Evolutionary conservation across 2,329 filamentous ascomycete genomes (phyloP), one percentile per base, ranked within the genome.

Genomic region (Aspergillus terreus): DNA sequence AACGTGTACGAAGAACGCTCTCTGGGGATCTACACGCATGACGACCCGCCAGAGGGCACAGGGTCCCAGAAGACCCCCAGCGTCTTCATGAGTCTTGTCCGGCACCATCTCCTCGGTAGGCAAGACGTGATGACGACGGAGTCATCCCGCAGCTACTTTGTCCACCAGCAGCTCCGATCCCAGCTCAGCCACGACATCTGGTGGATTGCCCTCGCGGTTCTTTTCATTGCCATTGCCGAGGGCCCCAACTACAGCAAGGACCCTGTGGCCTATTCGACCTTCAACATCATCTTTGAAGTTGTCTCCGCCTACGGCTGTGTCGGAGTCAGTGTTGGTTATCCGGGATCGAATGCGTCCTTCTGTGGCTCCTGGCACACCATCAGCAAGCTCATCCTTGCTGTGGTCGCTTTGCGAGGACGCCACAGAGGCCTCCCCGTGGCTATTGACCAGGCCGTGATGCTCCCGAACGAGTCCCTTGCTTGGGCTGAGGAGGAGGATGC

Each of bases 1-100:
- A 88, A 88, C 61, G 82, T 87, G 27, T 89, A 89, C 62, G 85
- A 88, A 63, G 85, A 89, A 61, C 76, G 83, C 6, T 84, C 82
- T 0, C 72, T 88, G 1, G 84, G 84, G 0, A 68, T 71, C 23
- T 71, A 69, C 50, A 66, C 68, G 35, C 61, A 69, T 10, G 69
- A 75, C 42, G 53, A 63, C 38, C 45, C 51, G 5, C 44, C 53
- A 17, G 56, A 60, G 11, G 56, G 57, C 6, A 54, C 55, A 19
- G 51, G 58, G 15, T 55, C 53, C 10, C 59, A 56, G 19, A 51
- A 49, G n/a, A 56, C 57, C 25, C 56, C 54, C 15, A 63, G 59
- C 47, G 57, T 60, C 4, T 30, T 64, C 17, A 58, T 66, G 50
- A 55, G 67, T 15, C 52, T 69, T 4, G 44, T 69, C 41, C 56